Percentiles rank a stretch among this genome's conserved stretches.
These are phyloP conservation scores for Microdochium nivale DNA, from an alignment of 2,329 filamentous ascomycete species.

Conservation along the genomic window DNA sequence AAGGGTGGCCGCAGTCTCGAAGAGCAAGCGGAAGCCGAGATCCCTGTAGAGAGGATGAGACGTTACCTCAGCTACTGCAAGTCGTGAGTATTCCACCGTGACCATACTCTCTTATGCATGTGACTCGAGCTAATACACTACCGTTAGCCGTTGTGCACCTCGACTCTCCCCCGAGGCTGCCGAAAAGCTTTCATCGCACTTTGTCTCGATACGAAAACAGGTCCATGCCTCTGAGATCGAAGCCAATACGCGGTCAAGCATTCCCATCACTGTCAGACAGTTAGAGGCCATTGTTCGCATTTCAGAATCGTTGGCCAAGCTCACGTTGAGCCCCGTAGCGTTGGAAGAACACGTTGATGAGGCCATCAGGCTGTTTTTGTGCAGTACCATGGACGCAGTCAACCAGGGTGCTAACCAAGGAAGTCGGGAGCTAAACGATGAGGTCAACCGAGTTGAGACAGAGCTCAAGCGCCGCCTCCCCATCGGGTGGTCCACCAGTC, in stretches of 20 bases:
- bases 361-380: constrained; percentile 92
- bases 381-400: constrained; percentile 95
- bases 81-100: constrained; percentile 52
- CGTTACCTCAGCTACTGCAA: constrained; percentile 97
- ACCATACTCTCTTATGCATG: not conserved
- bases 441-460: constrained; percentile 77
- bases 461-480: constrained; percentile 82
- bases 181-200: constrained; percentile 94
- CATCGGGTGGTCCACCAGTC: constrained; percentile 89
- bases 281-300: constrained; percentile 96
- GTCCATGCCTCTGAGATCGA: constrained; percentile 87
- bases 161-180: constrained; percentile 83
- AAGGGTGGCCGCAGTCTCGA: constrained; percentile 83
- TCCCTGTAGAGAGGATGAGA: constrained; percentile 94
- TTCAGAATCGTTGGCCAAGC: constrained; percentile 88
- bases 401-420: constrained; percentile 79
- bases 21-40: constrained; percentile 77
- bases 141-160: constrained; percentile 75
- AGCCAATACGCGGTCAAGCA: constrained; percentile 82
- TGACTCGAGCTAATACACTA: constrained; percentile 18
- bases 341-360: constrained; percentile 92
- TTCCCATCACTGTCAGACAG: constrained; percentile 95
- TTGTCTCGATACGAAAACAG: constrained; percentile 90
- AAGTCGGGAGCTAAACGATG: constrained; percentile 83
- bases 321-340: constrained; percentile 77